Evolutionary conservation across 1,284 basidiomycete genomes (phyloP).

Genomic region (Moesziomyces globuligerus): DNA sequence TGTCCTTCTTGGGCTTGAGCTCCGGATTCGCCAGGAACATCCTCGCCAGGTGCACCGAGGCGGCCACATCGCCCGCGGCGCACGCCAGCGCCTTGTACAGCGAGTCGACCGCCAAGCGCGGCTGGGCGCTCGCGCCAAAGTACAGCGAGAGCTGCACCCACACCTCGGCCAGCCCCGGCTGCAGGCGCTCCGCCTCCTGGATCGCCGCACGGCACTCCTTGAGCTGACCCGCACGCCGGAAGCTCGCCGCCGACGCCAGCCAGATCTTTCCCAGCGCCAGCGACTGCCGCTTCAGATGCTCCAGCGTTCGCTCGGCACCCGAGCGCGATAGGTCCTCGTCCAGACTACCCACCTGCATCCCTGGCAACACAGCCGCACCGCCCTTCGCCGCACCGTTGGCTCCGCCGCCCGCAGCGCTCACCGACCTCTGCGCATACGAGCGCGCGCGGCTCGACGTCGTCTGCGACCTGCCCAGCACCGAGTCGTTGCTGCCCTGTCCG

Average conservation of each 20-base stretch:
- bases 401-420: constrained; percentile 13
- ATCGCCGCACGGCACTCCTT: constrained; percentile 90
- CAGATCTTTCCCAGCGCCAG: constrained; percentile 81
- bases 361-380: constrained; percentile 26
- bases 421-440: constrained; percentile 29
- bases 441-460: constrained; percentile 18
- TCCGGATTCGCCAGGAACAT: constrained; percentile 53
- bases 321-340: constrained; percentile 31
- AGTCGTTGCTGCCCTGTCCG: constrained; percentile 27
- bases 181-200: constrained; percentile 90
- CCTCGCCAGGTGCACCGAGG: constrained; percentile 61
- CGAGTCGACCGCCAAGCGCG: constrained; percentile 55
- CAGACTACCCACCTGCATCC: constrained; percentile 19
- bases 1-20: constrained; percentile 34
- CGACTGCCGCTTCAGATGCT: constrained; percentile 42
- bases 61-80: constrained; percentile 51
- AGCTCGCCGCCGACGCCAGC: constrained; percentile 93
- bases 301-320: constrained; percentile 20
- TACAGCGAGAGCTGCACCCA: constrained; percentile 79
- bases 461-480: constrained; percentile 20
- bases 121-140: constrained; percentile 33
- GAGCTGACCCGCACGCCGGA: constrained; percentile 85
- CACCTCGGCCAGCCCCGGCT: constrained; percentile 85
- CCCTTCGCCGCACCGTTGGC: constrained; percentile 4
- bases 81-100: constrained; percentile 66